Conservation (phyloP, 192 early-diverging fungal genomes). For the Allomyces macrogynus region DNA sequence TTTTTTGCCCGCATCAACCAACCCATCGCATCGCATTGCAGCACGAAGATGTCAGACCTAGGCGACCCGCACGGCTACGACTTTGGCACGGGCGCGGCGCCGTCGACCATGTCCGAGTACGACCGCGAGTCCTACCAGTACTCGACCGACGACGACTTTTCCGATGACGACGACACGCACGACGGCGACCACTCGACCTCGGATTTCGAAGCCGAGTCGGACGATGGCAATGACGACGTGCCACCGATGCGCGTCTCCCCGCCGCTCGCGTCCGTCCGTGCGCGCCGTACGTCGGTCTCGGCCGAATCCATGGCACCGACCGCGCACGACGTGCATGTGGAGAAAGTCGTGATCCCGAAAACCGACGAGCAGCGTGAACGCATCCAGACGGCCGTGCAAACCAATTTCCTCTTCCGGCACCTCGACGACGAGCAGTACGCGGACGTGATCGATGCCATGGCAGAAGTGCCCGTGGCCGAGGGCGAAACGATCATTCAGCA, state of each 20-base stretch:
- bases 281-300: constrained; percentile 78
- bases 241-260: constrained; percentile 38
- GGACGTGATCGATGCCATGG: constrained; percentile 92
- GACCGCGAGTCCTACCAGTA: constrained; percentile 1
- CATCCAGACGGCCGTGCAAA: constrained; percentile 57
- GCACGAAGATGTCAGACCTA: too few species aligned
- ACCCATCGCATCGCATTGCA: too few species aligned
- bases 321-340: constrained; percentile 49
- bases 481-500: constrained; percentile 73
- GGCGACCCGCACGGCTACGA: too few species aligned
- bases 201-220: constrained; percentile 35
- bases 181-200: constrained; percentile 21
- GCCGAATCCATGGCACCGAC: constrained; percentile 94
- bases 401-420: constrained; percentile 83
- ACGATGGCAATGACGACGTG: constrained; percentile 31
- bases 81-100: too few species aligned
- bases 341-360: constrained; percentile 75
- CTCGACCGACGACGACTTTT: neutral
- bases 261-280: constrained; percentile 53
- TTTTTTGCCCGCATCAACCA: too few species aligned
- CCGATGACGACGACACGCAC: constrained; percentile 22
- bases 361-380: constrained; percentile 61
- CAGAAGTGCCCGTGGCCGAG: constrained; percentile 51
- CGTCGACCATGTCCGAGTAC: too few species aligned
- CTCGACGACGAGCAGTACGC: constrained; percentile 87